Evolutionary conservation across 2,329 filamentous ascomycete species (phyloP), one percentile per base, ranked within the genome.

Genomic region (Acrodontium crateriforme): DNA sequence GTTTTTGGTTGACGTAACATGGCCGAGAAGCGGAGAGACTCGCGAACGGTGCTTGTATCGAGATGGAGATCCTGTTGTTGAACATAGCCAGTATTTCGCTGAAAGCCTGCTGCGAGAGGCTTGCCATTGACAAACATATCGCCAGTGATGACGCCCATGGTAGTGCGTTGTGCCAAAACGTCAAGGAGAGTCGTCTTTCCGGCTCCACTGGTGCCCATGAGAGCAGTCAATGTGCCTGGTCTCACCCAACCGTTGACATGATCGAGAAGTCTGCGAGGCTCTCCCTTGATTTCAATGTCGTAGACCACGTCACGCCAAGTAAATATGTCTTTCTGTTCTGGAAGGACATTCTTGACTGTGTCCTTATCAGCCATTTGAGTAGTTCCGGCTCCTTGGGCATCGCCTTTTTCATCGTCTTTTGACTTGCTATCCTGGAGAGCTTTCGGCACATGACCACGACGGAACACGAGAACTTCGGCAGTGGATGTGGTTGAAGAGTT

Each of bases 381-480:
- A 9, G 24, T 28, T 6, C 42, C 34, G 4, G 31, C 34, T 32
- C 35, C 50, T 42, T 48, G 45, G 3, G 44, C 38, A n/a, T 35
- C 37, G 4, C 43, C 44, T 12, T 38, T 37, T 26, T 56, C 56
- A 20, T 54, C 52, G 25, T 60, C 56, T 25, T 31, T 41, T 19
- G 27, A 41, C 46, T 46, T 45, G 24, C 39, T 38, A 13, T 44
- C 36, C 22, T 50, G 45, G 40, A 60, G 36, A 39, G 59, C 53
- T 10, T 46, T 45, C 3, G 58, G 59, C 22, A 60, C 57, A 33
- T 58, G 52, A 5, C 58, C 58, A 13, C 46, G 40, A 13, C 50
- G 38, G 40, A 80, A 83, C 7, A 83, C 71, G 1, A 84, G 63
- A 1, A 74, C 67, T 44, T 84, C 78, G 0, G 74, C 77, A 1